Base-by-base conservation (phyloP, 1,284 basidiomycete genomes). In the Phellopilus nigrolimitatus region DNA sequence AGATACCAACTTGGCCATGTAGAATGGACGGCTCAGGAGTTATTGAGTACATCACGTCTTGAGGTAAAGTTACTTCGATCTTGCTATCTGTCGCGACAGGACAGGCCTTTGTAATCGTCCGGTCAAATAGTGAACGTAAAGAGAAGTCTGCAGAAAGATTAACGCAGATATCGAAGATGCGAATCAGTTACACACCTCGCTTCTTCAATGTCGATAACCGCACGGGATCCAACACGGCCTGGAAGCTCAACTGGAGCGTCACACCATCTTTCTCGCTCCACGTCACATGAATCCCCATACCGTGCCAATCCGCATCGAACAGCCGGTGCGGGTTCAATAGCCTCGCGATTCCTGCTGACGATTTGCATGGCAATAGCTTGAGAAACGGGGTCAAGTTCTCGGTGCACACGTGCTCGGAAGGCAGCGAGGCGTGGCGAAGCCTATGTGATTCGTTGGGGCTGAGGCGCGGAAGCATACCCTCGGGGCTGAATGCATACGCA, bases 301-400 rank as follows among this genome's bases (percentile, higher is more conserved):
- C 84, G 67, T 97, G 88, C 82, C 90, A 95, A 62, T 91, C 86
- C 3, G 88, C 84, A 57, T 89, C 84, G 60, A 97, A 94, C 3
- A 95, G 68, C 3, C 76, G 76, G 59, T 97, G 92, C 0, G 93
- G 88, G 61, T 95, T 90, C 36, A 98, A 73, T 2, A 98, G 73
- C 6, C 71, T 74, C 0, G 91, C 90, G n/a, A 98, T 76, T 8
- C 95, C 95, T 0, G 92, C 91, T n/a, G 78, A 71, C 2, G 88
- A 82, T 64, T 95, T 92, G 75, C 95, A 98, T 0, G 97, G 95
- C 2, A 99, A 72, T 4, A 98, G 82, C 62, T 95, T 93, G 51
- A 98, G 76, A 68, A 98, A 95, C 0, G 97, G 95, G 0, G 95
- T 95, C 4, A 99, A 71, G 66, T 98, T 98, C 64, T 99, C 97